A percentile compares a stretch with the other conserved stretches of the same genome.
These are phyloP conservation scores for Mycena belliarum DNA, from an alignment of 768 basidiomycete species.

Conservation along the genomic window DNA sequence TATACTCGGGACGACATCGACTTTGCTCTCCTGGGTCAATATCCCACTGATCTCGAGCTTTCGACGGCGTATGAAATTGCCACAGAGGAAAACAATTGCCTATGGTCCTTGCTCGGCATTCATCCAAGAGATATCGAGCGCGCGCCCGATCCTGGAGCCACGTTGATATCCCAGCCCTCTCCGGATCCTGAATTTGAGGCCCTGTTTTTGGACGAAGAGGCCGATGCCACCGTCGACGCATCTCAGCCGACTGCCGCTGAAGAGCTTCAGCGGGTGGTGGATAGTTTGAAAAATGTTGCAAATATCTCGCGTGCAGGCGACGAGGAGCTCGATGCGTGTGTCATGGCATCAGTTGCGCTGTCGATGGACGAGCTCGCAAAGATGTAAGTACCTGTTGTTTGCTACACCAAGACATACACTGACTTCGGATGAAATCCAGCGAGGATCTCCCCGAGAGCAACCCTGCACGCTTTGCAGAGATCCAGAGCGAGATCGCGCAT, in stretches of 20 bases:
- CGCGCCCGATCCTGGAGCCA: not conserved
- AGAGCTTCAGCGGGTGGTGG: not conserved
- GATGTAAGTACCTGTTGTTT: not conserved
- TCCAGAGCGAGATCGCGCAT: not conserved
- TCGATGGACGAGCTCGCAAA: conserved; percentile 5
- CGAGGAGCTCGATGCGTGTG: not conserved
- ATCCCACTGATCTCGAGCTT: conserved; percentile 2
- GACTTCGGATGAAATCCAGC: not conserved
- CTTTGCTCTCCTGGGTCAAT: not conserved
- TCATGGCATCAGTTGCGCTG: conserved; percentile 1
- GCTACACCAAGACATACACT: no score
- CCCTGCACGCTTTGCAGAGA: not conserved
- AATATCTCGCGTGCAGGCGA: not conserved
- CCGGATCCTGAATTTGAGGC: not conserved
- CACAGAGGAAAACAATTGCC: not conserved
- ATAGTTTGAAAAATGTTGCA: not conserved
- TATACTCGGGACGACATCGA: not conserved
- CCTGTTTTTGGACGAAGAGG: not conserved
- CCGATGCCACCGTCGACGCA: not conserved
- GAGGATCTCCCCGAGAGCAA: not conserved
- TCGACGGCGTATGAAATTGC: not conserved
- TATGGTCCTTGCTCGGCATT: conserved; percentile 3
- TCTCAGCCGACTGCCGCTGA: not conserved
- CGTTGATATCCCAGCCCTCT: not conserved
- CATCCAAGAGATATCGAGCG: not conserved